Conservation (phyloP, 2,329 filamentous ascomycete genomes). For the Capronia epimyces region DNA sequence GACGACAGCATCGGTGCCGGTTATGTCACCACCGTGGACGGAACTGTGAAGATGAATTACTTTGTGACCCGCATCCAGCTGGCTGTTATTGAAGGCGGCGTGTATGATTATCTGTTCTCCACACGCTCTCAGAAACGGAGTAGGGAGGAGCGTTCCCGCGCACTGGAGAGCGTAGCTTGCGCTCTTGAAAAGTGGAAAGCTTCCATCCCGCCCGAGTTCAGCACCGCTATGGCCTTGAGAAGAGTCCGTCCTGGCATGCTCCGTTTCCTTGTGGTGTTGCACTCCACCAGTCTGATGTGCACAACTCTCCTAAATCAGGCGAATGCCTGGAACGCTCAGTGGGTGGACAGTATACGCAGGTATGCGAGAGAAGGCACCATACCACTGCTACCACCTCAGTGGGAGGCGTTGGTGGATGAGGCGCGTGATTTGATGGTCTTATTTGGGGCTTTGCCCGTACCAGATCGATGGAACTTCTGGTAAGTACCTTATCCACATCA, state of each 20-base stretch:
- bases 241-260: slow-evolving; percentile 5
- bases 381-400: slow-evolving; percentile 6
- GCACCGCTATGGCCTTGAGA: neutral
- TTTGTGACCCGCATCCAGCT: slow-evolving; percentile 19
- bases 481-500: neutral
- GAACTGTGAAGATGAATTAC: slow-evolving; percentile 16
- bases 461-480: slow-evolving; percentile 14
- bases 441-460: neutral
- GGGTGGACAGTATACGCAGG: slow-evolving; percentile 10
- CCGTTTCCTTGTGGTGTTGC: slow-evolving; percentile 4
- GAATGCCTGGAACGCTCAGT: slow-evolving; percentile 15
- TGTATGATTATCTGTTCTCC: slow-evolving; percentile 24
- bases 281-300: slow-evolving; percentile 16
- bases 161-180: slow-evolving; percentile 11
- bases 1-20: slow-evolving; percentile 1
- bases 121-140: slow-evolving; percentile 15
- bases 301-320: slow-evolving; percentile 14
- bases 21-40: slow-evolving; percentile 12
- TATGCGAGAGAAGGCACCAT: slow-evolving; percentile 1
- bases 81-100: slow-evolving; percentile 20
- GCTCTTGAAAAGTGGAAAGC: slow-evolving; percentile 20
- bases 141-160: slow-evolving; percentile 9
- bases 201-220: slow-evolving; percentile 16
- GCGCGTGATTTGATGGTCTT: slow-evolving; percentile 13
- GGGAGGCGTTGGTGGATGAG: slow-evolving; percentile 14